Evolutionary conservation across 2,329 filamentous ascomycete genomes (phyloP), one percentile per base, ranked within the genome.

Genomic region (Cladophialophora yegresii): DNA sequence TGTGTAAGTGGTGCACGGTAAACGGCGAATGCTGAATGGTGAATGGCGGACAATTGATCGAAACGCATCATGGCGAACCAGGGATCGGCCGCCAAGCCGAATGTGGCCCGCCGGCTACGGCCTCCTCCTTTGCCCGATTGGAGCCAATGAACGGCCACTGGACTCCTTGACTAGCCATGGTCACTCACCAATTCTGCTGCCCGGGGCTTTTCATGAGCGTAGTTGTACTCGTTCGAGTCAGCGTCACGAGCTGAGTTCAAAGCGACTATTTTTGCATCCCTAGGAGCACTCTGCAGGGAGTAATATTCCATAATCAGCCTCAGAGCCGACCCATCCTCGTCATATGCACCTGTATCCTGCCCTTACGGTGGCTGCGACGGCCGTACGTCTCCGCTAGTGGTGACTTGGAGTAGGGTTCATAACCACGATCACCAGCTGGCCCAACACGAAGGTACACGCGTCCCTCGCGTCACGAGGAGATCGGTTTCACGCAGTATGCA

Each of bases 211-310:
- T 55, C 57, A 63, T 47, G 36, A 45, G n/a, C 54, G 61, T 68
- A 61, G 33, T 57, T 63, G 66, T 66, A 66, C 64, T 68, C 56
- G 53, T 66, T 68, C 66, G 66, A 66, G 33, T 66, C 64, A 54
- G 28, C 13, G 33, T 30, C 28, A 7, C 10, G 54, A 28, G 55
- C 45, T 58, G 55, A 57, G 60, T 64, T 9, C 43, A 58, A 60
- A 49, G 54, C 51, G 20, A n/a, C 58, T 50, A 62, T 40, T 43
- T 56, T 54, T 9, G 22, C 33, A 1, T 32, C 22, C 12, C 4
- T 28, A 9, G 16, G 26, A 51, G 23, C 49, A 23, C n/a, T 13
- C 13, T 40, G 20, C 22, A 45, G 32, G 22, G n/a, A n/a, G n/a
- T 32, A 4, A 58, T 12, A 2, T 6, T 12, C 43, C 55, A 63